Conservation (phyloP, 2,329 filamentous ascomycete species). For the Aspergillus brasiliensis region DNA sequence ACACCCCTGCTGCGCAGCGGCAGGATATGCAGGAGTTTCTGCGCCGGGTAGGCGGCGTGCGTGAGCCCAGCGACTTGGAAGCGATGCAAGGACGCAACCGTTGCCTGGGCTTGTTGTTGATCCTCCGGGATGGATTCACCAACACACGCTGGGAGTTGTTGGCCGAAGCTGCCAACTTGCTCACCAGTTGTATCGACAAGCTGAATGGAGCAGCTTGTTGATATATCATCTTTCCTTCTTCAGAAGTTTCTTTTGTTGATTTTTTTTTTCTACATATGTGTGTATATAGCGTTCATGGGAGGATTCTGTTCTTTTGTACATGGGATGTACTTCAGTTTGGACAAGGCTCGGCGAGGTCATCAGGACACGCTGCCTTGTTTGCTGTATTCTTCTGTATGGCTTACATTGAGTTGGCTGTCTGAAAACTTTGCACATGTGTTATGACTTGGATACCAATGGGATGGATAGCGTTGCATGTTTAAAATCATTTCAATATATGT, state of each 20-base stretch:
- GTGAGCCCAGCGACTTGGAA: slow-evolving; percentile 75
- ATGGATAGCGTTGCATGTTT: not conserved
- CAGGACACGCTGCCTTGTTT: not conserved
- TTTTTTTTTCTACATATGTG: slow-evolving; percentile 3
- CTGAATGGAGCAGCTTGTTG: slow-evolving; percentile 33
- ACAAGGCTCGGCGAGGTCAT: not conserved
- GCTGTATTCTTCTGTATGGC: not conserved
- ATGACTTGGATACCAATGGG: not conserved
- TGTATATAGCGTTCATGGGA: slow-evolving; percentile 10
- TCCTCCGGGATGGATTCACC: slow-evolving; percentile 78
- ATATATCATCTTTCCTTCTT: not conserved
- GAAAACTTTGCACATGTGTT: not conserved
- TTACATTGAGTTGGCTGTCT: not conserved
- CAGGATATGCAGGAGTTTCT: slow-evolving; percentile 81
- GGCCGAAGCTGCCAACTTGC: slow-evolving; percentile 77
- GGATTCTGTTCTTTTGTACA: slow-evolving; percentile 1
- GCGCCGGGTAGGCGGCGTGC: slow-evolving; percentile 68
- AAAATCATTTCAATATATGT: too few relatives aligned
- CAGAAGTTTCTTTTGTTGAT: not conserved
- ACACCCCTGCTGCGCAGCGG: slow-evolving; percentile 66
- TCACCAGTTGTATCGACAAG: slow-evolving; percentile 78
- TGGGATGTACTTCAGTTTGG: not conserved
- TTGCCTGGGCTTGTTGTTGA: slow-evolving; percentile 77
- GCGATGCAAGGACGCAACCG: slow-evolving; percentile 74
- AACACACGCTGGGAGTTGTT: slow-evolving; percentile 89